A percentile compares a stretch with the other conserved stretches of the same genome.
Evolutionary conservation across 495 filamentous ascomycete species (phyloP).

Genomic region (Daldinia childiae): DNA sequence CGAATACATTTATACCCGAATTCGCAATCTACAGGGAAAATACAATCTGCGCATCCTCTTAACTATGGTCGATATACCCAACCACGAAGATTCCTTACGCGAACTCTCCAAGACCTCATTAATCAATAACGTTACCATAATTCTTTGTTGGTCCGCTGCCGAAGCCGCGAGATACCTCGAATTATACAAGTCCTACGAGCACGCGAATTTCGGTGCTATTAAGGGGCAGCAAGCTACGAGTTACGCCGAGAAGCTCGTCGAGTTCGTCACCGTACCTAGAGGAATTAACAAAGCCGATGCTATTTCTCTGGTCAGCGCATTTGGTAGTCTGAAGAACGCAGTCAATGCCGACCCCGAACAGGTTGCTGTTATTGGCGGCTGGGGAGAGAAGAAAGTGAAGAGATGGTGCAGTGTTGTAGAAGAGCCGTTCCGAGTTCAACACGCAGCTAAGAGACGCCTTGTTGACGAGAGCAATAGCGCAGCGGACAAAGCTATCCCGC

Average conservation of each 20-base stretch:
- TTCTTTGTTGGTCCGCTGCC: slow-evolving; percentile 91
- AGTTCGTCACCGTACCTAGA: slow-evolving; percentile 89
- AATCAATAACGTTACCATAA: slow-evolving; percentile 89
- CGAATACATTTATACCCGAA: slow-evolving; percentile 96
- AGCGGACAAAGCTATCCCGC: slow-evolving; percentile 51
- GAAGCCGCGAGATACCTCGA: slow-evolving; percentile 95
- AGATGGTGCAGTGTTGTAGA: slow-evolving; percentile 82
- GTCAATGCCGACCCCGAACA: slow-evolving; percentile 90
- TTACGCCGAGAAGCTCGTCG: slow-evolving; percentile 88
- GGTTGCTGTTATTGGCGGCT: slow-evolving; percentile 80
- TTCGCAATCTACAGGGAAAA: slow-evolving; percentile 78
- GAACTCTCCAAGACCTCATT: slow-evolving; percentile 85
- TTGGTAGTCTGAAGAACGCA: slow-evolving; percentile 85
- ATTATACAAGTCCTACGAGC: slow-evolving; percentile 90
- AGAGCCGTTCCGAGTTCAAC: slow-evolving; percentile 82
- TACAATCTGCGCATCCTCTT: slow-evolving; percentile 87
- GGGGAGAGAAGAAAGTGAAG: slow-evolving; percentile 94
- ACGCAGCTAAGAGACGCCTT: slow-evolving; percentile 66
- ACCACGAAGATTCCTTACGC: slow-evolving; percentile 79
- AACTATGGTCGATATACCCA: slow-evolving; percentile 91
- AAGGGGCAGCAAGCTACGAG: slow-evolving; percentile 80
- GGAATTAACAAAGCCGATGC: slow-evolving; percentile 96
- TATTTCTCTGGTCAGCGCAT: slow-evolving; percentile 82
- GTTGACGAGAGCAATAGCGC: slow-evolving; percentile 28
- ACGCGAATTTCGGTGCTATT: slow-evolving; percentile 82